Base-by-base conservation (phyloP, 1,139 yeast species). In the Nakaseomyces delphensis region DNA sequence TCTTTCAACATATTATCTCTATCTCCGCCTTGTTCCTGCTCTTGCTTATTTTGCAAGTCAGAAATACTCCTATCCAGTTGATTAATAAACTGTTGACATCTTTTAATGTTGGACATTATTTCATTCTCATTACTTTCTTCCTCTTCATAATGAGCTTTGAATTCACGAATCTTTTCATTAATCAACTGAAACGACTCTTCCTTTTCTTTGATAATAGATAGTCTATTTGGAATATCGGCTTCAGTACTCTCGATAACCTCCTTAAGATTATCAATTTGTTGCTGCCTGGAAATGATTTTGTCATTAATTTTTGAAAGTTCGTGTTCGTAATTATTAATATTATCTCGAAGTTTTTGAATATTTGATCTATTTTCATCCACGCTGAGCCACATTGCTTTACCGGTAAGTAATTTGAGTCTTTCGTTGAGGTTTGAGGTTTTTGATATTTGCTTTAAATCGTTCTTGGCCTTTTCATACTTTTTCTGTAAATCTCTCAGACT, bases 311-410 rank as follows among this genome's bases (percentile, higher is more conserved):
- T 53, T 8, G 55, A 51, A 5, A 62, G 54, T 20, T 62, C 57
- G n/a, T 44, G 42, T 18, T 52, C 50, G 25, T 54, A 45, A 4
- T 47, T 2, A 14, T 48, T 50, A 10, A 60, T 50, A 10, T 62
- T 58, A 0, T 54, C 50, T 24, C 54, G 48, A 39, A 61, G 47
- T 25, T 53, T 54, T 11, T 52, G 50, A 16, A 55, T 50, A 2
- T 59, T 49, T 18, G 45, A 40, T 18, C 51, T 48, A 33, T 63
- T 61, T 23, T 57, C 60, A 11, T 53, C 51, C 13, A 57, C 57
- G 43, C 77, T 76, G 39, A 70, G 68, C 87, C 89, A 81, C 45
- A 72, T 65, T n/a, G 76, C 70, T 52, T 79, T 81, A 4, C 84
- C 91, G 46, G 75, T 73, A 13, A 76, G 55, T 15, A 66, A 50